phyloP scores from a whole-genome alignment of 306 rosid species.

The Oxytropis ochrocephala region DNA sequence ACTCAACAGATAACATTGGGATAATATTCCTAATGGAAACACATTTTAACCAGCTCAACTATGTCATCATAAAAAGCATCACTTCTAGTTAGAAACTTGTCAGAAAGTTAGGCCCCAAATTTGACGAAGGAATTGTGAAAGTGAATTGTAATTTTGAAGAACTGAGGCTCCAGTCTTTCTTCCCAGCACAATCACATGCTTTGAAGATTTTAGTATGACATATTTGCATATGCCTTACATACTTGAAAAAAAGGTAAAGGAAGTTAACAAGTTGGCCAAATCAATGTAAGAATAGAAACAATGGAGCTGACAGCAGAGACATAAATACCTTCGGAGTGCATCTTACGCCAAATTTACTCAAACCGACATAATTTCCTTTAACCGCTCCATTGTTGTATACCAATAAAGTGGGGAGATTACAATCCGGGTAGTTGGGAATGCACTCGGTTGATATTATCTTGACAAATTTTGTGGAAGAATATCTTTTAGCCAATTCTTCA shows the following conservation, averaged over 20 bases:
- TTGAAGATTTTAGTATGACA: background rate
- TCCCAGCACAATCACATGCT: background rate
- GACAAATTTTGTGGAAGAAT: slow-evolving; percentile 92
- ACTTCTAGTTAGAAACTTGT: too few species aligned
- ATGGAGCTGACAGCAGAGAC: background rate
- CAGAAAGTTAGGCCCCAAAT: background rate
- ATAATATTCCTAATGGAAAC: too few species aligned
- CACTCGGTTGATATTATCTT: slow-evolving; percentile 94
- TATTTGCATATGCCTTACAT: background rate
- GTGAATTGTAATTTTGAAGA: background rate
- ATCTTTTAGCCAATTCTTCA: slow-evolving; percentile 73
- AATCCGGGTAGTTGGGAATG: slow-evolving; percentile 88
- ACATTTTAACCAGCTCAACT: too few species aligned
- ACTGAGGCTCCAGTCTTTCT: background rate
- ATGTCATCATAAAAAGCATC: too few species aligned
- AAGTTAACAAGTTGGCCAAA: background rate
- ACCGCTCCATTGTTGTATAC: slow-evolving; percentile 92
- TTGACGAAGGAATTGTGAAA: background rate
- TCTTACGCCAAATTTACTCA: slow-evolving; percentile 72
- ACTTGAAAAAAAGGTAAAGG: background rate
- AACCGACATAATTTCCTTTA: slow-evolving; percentile 82
- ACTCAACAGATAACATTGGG: too few species aligned
- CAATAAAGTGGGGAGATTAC: slow-evolving; percentile 77
- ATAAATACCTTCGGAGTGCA: slow-evolving; percentile 85
- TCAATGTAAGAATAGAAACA: background rate